Evolutionary conservation across 805 yeast genomes (phyloP), one percentile per base, ranked within the genome.

Genomic region (Candida coleopterorum): DNA sequence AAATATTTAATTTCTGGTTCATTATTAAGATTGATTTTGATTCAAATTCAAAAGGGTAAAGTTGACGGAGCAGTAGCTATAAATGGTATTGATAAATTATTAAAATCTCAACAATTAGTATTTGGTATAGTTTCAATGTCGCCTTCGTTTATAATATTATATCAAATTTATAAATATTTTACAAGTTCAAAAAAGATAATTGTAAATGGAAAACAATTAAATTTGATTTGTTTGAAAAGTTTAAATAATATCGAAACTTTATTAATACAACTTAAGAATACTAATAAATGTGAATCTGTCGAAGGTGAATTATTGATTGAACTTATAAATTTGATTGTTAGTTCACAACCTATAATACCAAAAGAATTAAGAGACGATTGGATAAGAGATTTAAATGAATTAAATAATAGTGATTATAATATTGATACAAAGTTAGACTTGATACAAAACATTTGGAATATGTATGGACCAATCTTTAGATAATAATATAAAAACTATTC

Each of bases 41-140:
- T 90, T 43, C 97, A 93, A 58, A 68, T 93, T n/a, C 98, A 90
- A 57, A 90, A 93, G 60, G 82, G 95, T 9, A 90, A 90, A 59
- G 97, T 93, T 6, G 98, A 90, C 56, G 96, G 95, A 7, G 88
- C 85, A 25, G 65, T 88, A 4, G 97, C 96, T 0, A 74, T 90
- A 42, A 77, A 74, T 47, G 97, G 97, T 7, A 89, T 93, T 43
- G 97, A 93, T 59, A 81, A 85, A 53, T 65, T 90, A 46, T 70
- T 93, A 30, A 83, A 87, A 56, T 81, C 93, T 34, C 98, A 90
- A 62, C 95, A 93, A 55, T 72, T 90, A 37, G 93, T 93, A n/a
- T 86, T 90, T 63, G 96, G 95, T 1, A 65, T 86, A 16, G 84
- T 93, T 18, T 96, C 97, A 1, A 80, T 93, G 3, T 75, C 89